These are phyloP conservation scores for Diversispora epigaea DNA, from an alignment of 192 early-diverging fungal species.

Conservation along the genomic window DNA sequence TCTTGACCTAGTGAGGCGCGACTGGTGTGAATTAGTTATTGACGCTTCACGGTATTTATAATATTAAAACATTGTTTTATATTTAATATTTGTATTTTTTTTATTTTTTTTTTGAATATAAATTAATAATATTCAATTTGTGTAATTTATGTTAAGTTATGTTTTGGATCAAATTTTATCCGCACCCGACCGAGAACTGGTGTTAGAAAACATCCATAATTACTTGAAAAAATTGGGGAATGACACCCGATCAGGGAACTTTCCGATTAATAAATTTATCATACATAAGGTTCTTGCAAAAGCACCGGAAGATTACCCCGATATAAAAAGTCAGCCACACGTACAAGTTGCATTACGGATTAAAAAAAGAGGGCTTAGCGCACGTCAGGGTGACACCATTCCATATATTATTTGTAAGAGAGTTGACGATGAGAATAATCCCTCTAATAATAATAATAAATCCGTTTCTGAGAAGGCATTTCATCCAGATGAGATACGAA, in stretches of 20 bases:
- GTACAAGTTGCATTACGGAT: slow-evolving; percentile 89
- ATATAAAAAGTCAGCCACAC: slow-evolving; percentile 86
- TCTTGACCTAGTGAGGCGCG: slow-evolving; percentile 91
- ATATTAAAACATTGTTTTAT: background rate
- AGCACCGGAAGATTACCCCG: slow-evolving; percentile 85
- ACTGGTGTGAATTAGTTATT: slow-evolving; percentile 95
- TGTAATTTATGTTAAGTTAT: slow-evolving; percentile 41
- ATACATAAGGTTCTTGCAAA: slow-evolving; percentile 96
- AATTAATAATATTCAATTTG: no score
- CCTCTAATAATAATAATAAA: slow-evolving; percentile 20
- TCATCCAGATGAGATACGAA: slow-evolving; percentile 79
- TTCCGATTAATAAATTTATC: slow-evolving; percentile 81
- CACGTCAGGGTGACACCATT: slow-evolving; percentile 85
- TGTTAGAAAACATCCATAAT: slow-evolving; percentile 75
- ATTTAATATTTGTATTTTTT: slow-evolving; percentile 31
- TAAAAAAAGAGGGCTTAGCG: slow-evolving; percentile 64
- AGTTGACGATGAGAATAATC: slow-evolving; percentile 32
- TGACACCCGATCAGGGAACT: slow-evolving; percentile 64
- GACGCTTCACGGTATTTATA: slow-evolving; percentile 73
- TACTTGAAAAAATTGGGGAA: slow-evolving; percentile 69
- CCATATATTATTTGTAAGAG: slow-evolving; percentile 86
- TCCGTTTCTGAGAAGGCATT: slow-evolving; percentile 73
- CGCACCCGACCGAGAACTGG: slow-evolving; percentile 60
- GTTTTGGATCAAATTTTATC: slow-evolving; percentile 65
- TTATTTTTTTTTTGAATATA: slow-evolving; percentile 28